Evolutionary conservation across 73 alveolate species (phyloP).

Genomic region (Symbiodinium natans): DNA sequence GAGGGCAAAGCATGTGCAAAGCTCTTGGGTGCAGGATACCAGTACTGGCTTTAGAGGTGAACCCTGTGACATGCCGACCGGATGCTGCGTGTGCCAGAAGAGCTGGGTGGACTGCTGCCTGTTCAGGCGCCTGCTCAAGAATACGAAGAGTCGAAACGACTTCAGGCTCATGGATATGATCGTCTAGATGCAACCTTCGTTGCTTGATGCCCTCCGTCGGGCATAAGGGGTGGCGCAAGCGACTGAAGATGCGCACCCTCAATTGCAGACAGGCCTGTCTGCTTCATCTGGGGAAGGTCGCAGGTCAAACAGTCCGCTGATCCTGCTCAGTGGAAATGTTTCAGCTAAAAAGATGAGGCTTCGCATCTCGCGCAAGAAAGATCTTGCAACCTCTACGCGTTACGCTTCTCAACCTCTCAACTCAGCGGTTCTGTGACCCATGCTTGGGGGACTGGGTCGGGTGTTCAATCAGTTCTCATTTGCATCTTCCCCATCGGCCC

Average conservation of each 20-base stretch:
- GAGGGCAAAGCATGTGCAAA: no score
- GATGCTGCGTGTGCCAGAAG: conserved; percentile 7
- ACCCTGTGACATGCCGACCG: no score
- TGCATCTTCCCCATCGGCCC: no score
- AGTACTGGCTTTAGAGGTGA: no score
- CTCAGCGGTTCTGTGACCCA: no score
- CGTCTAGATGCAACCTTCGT: neutral
- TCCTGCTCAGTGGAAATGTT: neutral
- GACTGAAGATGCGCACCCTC: no score
- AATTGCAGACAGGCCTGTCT: neutral
- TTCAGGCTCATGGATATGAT: neutral
- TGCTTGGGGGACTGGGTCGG: no score
- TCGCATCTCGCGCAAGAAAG: neutral
- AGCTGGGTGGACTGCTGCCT: neutral
- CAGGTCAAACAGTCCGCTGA: neutral
- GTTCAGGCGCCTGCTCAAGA: neutral
- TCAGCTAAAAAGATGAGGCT: neutral
- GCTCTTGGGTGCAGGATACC: no score
- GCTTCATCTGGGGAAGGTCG: neutral
- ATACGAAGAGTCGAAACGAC: neutral
- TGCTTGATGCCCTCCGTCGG: neutral
- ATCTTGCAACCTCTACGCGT: no score
- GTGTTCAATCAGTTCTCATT: no score
- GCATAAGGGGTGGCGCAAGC: no score
- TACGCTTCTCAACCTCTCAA: no score